Evolutionary conservation across 2,329 filamentous ascomycete species (phyloP).

Genomic region (Colletotrichum navitas): DNA sequence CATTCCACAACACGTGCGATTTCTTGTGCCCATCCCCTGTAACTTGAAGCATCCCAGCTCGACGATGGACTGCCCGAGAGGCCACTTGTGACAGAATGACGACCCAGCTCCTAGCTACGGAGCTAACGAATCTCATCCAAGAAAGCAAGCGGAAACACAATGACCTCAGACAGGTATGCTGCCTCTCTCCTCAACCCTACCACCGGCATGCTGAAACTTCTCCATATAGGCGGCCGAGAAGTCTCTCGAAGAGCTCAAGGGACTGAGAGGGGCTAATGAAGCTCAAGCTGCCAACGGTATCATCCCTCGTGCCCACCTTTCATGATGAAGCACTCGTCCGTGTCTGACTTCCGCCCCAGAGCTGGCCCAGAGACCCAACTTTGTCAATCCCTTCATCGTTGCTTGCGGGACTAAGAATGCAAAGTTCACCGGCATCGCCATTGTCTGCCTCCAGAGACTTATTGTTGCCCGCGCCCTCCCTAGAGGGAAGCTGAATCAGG

Average conservation of each 20-base stretch:
- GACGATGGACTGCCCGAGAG: slow-evolving; percentile 37
- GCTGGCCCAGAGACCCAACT: slow-evolving; percentile 82
- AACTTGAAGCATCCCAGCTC: background rate
- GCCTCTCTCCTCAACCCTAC: background rate
- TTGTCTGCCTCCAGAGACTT: slow-evolving; percentile 89
- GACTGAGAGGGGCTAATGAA: slow-evolving; percentile 80
- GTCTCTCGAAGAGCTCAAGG: slow-evolving; percentile 89
- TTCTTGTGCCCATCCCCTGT: background rate
- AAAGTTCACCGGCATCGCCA: slow-evolving; percentile 89
- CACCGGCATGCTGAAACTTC: slow-evolving; percentile 18
- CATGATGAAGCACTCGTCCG: slow-evolving; percentile 15
- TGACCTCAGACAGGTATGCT: slow-evolving; percentile 83
- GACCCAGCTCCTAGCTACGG: slow-evolving; percentile 87
- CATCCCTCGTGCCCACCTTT: slow-evolving; percentile 45
- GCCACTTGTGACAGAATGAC: slow-evolving; percentile 74
- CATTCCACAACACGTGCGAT: background rate
- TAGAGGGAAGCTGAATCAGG: slow-evolving; percentile 82
- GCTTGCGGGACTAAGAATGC: slow-evolving; percentile 91
- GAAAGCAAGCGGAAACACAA: slow-evolving; percentile 96
- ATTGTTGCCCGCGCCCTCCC: slow-evolving; percentile 86
- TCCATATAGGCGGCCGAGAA: slow-evolving; percentile 85
- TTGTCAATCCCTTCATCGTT: slow-evolving; percentile 93
- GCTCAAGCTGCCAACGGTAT: slow-evolving; percentile 78
- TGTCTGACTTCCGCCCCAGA: slow-evolving; percentile 65
- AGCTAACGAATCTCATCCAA: slow-evolving; percentile 91